A percentile compares a stretch with the other conserved stretches of the same genome.
These are phyloP conservation scores for Thielaviopsis populi DNA, from an alignment of 2,329 filamentous ascomycete species.

Conservation along the genomic window DNA sequence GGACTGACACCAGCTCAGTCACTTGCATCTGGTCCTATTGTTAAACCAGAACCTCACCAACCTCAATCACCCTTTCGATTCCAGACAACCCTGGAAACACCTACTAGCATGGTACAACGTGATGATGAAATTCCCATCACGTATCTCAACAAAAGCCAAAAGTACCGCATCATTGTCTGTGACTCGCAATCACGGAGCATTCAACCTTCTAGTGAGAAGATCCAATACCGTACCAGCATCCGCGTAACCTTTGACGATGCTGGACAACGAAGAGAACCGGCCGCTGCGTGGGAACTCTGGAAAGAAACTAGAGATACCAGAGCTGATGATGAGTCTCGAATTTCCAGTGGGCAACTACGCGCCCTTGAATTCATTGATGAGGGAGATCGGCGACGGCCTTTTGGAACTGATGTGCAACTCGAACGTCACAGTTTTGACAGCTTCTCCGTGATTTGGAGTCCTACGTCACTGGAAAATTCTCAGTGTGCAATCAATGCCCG, in stretches of 20 bases:
- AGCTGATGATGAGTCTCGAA: slow-evolving; percentile 68
- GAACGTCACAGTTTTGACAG: slow-evolving; percentile 79
- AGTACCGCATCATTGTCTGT: slow-evolving; percentile 71
- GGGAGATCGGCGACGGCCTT: slow-evolving; percentile 43
- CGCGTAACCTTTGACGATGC: slow-evolving; percentile 97
- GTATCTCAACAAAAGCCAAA: slow-evolving; percentile 94
- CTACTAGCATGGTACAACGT: slow-evolving; percentile 90
- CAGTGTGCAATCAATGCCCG: slow-evolving; percentile 82
- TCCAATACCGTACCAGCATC: slow-evolving; percentile 76
- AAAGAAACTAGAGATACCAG: slow-evolving; percentile 82
- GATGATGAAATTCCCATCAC: slow-evolving; percentile 88
- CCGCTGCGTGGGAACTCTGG: slow-evolving; percentile 75
- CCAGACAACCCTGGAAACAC: slow-evolving; percentile 77
- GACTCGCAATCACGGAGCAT: slow-evolving; percentile 47
- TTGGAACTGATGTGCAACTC: slow-evolving; percentile 46
- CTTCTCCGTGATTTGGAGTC: slow-evolving; percentile 81
- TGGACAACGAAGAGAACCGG: slow-evolving; percentile 71
- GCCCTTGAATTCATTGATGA: slow-evolving; percentile 88
- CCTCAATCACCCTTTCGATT: slow-evolving; percentile 50
- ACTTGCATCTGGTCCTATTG: background rate
- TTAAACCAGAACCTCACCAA: background rate
- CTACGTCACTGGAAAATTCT: slow-evolving; percentile 48
- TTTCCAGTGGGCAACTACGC: slow-evolving; percentile 79
- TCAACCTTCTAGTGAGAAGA: slow-evolving; percentile 38
- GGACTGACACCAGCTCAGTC: background rate